Evolutionary conservation across 768 basidiomycete genomes (phyloP), one percentile per base, ranked within the genome.

Genomic region (Vishniacozyma victoriae): DNA sequence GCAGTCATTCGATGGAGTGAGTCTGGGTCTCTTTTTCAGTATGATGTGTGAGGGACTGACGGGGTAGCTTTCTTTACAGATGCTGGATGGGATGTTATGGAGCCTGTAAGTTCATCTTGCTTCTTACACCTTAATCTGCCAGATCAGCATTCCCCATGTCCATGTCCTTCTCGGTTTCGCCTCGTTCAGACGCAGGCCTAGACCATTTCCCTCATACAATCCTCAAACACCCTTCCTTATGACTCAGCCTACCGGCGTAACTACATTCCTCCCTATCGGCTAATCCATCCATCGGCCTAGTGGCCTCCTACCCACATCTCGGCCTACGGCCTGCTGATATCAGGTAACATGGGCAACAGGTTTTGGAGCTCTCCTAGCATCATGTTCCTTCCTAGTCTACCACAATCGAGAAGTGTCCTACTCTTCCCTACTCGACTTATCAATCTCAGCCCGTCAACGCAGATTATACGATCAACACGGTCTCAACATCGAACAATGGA

Each of bases 1-100:
- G 70, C 75, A 2, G 81, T 85, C 2, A 79, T 80, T 33, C 74
- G 81, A n/a, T 70, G 81, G 41, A 84, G 82, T 46, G 78, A 79
- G 83, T 56, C 20, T 29, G 14, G 36, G 4, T 15, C 19, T 22
- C 2, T 23, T 31, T 6, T 37, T 36, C 38, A 11, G 41, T 35
- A 15, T 11, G 27, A 22, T 46, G 37, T 35, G 53, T n/a, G 46
- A n/a, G 9, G 29, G n/a, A 33, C 29, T 33, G 29, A 22, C 25
- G 16, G 11, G 20, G 4, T 26, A 62, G 62, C 64, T 9, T 69
- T 64, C 50, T 62, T 63, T 51, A 60, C 66, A 1, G 59, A 59
- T 22, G 57, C 65, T n/a, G 62, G 57, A 9, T 66, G 64, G 64
- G 82, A 83, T 55, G 67, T 82, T 4, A 84, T 84, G 81, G 82